phyloP scores from a whole-genome alignment of 371 early-diverging fungal genomes.

The Smittium culicis region DNA sequence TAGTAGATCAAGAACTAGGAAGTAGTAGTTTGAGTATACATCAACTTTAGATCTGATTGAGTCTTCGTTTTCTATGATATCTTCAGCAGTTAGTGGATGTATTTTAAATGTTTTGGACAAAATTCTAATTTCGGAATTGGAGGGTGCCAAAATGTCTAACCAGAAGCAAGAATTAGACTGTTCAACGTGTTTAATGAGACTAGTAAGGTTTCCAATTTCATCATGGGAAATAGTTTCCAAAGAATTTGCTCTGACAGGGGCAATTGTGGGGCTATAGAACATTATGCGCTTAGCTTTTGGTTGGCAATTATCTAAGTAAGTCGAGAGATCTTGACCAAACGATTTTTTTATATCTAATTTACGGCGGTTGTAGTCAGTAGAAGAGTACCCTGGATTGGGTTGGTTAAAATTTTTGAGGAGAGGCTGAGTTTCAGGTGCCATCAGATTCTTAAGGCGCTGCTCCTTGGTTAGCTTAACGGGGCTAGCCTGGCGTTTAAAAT shows the following conservation, averaged over 20 bases:
- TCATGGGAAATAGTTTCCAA: slow-evolving; percentile 28
- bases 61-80: slow-evolving; percentile 77
- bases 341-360: too few species aligned
- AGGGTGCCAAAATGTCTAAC: slow-evolving; percentile 73
- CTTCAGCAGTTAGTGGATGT: slow-evolving; percentile 84
- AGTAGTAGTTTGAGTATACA: slow-evolving; percentile 76
- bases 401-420: too few species aligned
- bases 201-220: slow-evolving; percentile 19
- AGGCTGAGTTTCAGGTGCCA: too few species aligned
- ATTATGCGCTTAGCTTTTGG: slow-evolving; percentile 28
- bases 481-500: too few species aligned
- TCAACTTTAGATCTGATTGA: slow-evolving; percentile 77
- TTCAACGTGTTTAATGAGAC: slow-evolving; percentile 11
- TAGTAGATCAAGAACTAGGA: slow-evolving; percentile 70
- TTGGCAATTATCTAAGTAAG: too few species aligned
- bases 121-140: slow-evolving; percentile 59
- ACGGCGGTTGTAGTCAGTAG: too few species aligned
- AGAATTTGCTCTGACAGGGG: slow-evolving; percentile 30
- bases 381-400: too few species aligned
- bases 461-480: too few species aligned
- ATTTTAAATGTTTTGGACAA: slow-evolving; percentile 56
- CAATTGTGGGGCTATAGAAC: slow-evolving; percentile 30
- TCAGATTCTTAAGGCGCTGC: too few species aligned
- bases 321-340: too few species aligned
- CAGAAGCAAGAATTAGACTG: slow-evolving; percentile 54